Base-by-base conservation (phyloP, 192 early-diverging fungal genomes). In the Coemansia sp. region DNA sequence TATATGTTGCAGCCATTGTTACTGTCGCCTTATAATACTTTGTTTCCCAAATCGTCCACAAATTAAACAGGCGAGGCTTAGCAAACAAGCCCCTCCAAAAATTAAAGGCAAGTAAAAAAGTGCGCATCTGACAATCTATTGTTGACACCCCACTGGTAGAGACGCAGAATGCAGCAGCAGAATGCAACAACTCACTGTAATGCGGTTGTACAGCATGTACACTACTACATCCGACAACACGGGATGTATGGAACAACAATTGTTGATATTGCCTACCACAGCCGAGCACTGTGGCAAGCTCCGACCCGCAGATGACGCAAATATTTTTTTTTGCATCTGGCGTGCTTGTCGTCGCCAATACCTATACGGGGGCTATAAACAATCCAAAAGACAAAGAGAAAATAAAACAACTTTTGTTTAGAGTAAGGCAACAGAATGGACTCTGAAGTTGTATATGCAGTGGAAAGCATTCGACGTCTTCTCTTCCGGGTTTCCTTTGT, bases 371-470 rank as follows among this genome's bases (percentile, higher is more conserved):
- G 38, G 3, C 38, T n/a, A 44, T 44, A 44, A 44, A 44, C 38
- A 44, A 44, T 44, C 14, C 6, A 30, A 6, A 30, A 30, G 5
- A 44, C 14, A 44, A 44, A 3, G 14, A 44, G 16, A 16, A 9
- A 44, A 16, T 16, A 1, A 1, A 44, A 44, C 14, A 16, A 3
- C 38, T 16, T 44, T 44, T 3, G 16, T 16, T 44, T 14, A 14
- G 38, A 16, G 14, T 16, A 16, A 16, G 14, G 12, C 22, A 0
- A 56, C 28, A 25, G 68, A 69, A 69, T 52, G 27, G 68, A 62
- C 26, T 54, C 61, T 26, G 55, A 69, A 69, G 55, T 69, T 49
- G 58, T 56, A 62, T 63, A 62, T 54, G 48, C 49, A 56, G 23
- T n/a, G 7, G 7, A 51, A n/a, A 56, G n/a, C 31, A 28, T 10